Evolutionary conservation across 2,329 filamentous ascomycete genomes (phyloP), one percentile per base, ranked within the genome.

Genomic region (Scedosporium dehoogii): DNA sequence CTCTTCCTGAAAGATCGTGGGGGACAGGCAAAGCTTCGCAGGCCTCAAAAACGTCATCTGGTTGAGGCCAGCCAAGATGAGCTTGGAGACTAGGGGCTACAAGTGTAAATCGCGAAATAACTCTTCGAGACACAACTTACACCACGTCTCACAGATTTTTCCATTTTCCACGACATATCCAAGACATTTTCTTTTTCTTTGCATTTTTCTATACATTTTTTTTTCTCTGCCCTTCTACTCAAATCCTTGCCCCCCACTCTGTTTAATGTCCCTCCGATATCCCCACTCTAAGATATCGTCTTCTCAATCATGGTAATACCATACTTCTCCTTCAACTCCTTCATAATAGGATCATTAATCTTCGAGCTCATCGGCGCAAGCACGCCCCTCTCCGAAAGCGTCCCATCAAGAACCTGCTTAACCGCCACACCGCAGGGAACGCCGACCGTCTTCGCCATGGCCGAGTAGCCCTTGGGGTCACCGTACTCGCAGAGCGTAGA

Each of bases 401-500:
- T 89, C 18, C 89, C 89, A 73, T 91, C 81, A 46, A 93, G 82
- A 25, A 94, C 88, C 78, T 88, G 84, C 80, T 90, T 82, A 65
- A 92, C 89, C 55, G 91, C 91, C 25, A 77, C 75, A 59, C 72
- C 76, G 64, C 76, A 78, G 4, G 89, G 89, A 4, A 92, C 81
- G 71, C 90, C 90, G 62, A 96, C 91, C 53, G 91, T 76, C 75
- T 87, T 89, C 56, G 90, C 90, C 91, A 96, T 96, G 68, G 89
- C 85, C 3, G 83, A 88, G 79, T 93, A 96, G 41, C 89, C 89
- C 67, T 85, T 81, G 63, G 89, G 87, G 70, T 86, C 86, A 73
- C 91, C 92, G 75, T 96, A 93, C 73, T 96, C 91, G 71, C 80
- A 82, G 16, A 97, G 84, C 1, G 92, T 96, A 51, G 87, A 91